Evolutionary conservation across 2,329 filamentous ascomycete genomes (phyloP), one percentile per base, ranked within the genome.

Genomic region (Curvularia sp.): DNA sequence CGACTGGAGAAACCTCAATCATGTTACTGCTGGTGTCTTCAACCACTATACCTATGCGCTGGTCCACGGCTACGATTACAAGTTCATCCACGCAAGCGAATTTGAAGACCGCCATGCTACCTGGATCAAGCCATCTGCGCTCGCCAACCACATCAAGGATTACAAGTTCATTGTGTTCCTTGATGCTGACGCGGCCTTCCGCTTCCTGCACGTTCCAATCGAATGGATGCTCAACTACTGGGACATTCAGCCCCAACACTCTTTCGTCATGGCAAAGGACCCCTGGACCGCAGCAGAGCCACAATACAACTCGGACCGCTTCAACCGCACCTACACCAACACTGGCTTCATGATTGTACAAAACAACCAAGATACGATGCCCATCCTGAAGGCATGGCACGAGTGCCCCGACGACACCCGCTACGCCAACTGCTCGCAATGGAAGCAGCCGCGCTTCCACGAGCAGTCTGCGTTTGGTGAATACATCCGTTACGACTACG

Each of bases 341-440:
- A 83, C 83, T 1, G 83, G 83, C 18, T 84, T 85, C 75, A 83
- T 85, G 69, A 73, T 85, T 39, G 79, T 82, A 3, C 83, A 85
- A 72, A 83, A 83, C 69, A 82, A 82, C 64, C 69, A 77, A 15
- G 78, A 78, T 61, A 82, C 81, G 0, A 79, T 79, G 61, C 75
- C 81, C 31, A 82, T 85, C 35, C 74, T 85, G 39, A 77, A 81
- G 58, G 81, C 80, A 44, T 85, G 83, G 83, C 74, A 76, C 70
- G 63, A 76, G 53, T 78, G 76, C 50, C 75, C 76, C 1, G 73
- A 76, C 8, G 71, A 77, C 49, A 64, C 64, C 13, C 69, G 71
- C 26, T 78, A 77, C 53, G 58, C 64, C 46, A 70, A 70, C 57
- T 78, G 76, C 71, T 75, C 73, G 24, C 59, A 77, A 41, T 78